Base-by-base conservation (phyloP, 495 filamentous ascomycete genomes). In the Lineolata rhizophorae region DNA sequence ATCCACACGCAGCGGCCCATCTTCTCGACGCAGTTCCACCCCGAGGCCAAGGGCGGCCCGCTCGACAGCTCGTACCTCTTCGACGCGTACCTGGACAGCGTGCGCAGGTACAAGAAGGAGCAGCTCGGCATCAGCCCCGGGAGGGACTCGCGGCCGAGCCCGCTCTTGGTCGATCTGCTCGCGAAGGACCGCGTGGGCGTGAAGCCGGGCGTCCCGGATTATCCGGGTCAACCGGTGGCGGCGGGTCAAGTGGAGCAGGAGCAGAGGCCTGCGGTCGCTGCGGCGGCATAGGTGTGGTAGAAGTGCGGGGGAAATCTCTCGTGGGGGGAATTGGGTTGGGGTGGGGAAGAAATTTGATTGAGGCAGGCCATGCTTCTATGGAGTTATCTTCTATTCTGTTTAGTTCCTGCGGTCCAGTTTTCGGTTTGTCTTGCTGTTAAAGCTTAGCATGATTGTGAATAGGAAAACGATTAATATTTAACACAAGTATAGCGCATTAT, bases 1-100 rank as follows among this genome's bases (percentile, higher is more conserved):
- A 82, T 93, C 48, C 87, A 95, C 65, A 77, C 75, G 51, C 77
- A 78, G 28, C 78, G 90, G 26, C 90, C 87, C 20, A 97, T 97
- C 50, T 95, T 97, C 66, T 80, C 76, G 39, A 91, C 84, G 35
- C 87, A 95, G 54, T 97, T 95, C 69, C 87, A 97, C 49, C 87
- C 87, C 21, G 87, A 95, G 55, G 90, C 87, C 32, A 87, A 90
- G 57, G 87, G 87, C 26, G 87, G 90, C 32, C 87, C 87, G 16
- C 69, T 90, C 48, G 87, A 97, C 57, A 84, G 76, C 18, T 64
- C 77, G 0, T 95, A 90, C 53, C 65, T 97, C 28, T 97, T 97
- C 49, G 87, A 97, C 54, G 77, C 76, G 58, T 97, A 97, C 55
- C 60, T 97, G 14, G 70, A 87, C 47, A 83, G 74, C 39, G 83